These are phyloP conservation scores for Linum trigynum DNA, from an alignment of 345 rosid species.

Conservation along the genomic window DNA sequence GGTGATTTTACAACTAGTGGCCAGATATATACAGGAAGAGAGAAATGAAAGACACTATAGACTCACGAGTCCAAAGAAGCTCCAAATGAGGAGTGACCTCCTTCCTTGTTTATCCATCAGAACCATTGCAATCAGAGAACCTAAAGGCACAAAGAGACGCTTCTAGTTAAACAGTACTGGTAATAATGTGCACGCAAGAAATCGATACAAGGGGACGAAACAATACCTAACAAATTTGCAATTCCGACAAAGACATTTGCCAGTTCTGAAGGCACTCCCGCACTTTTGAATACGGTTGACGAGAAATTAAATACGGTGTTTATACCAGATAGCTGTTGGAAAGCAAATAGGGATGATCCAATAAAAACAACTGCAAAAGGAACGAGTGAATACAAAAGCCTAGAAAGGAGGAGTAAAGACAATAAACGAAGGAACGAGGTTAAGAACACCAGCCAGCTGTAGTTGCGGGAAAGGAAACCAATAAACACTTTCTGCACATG, in stretches of 20 bases:
- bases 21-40: background rate
- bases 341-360: conserved; percentile 99
- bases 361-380: conserved; percentile 99
- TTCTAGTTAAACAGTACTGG: conserved; percentile 8
- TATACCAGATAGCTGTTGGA: conserved; percentile 99
- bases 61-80: conserved; percentile 74
- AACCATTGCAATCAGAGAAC: conserved; percentile 76
- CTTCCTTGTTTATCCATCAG: conserved; percentile 94
- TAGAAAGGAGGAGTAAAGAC: conserved; percentile 10
- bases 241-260: conserved; percentile 74
- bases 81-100: conserved; percentile 66
- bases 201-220: conserved; percentile 10
- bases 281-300: conserved; percentile 91
- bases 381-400: conserved; percentile 62
- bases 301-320: conserved; percentile 98
- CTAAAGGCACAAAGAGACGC: conserved; percentile 27
- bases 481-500: conserved; percentile 4
- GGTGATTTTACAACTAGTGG: background rate
- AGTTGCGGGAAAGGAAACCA: conserved; percentile 8
- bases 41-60: conserved; percentile 8
- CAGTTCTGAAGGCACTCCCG: conserved; percentile 71
- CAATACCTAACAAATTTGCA: conserved; percentile 64
- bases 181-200: background rate
- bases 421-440: conserved; percentile 4
- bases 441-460: conserved; percentile 10